Base-by-base conservation (phyloP, 1,284 basidiomycete genomes). In the Binderoboletus segoi region DNA sequence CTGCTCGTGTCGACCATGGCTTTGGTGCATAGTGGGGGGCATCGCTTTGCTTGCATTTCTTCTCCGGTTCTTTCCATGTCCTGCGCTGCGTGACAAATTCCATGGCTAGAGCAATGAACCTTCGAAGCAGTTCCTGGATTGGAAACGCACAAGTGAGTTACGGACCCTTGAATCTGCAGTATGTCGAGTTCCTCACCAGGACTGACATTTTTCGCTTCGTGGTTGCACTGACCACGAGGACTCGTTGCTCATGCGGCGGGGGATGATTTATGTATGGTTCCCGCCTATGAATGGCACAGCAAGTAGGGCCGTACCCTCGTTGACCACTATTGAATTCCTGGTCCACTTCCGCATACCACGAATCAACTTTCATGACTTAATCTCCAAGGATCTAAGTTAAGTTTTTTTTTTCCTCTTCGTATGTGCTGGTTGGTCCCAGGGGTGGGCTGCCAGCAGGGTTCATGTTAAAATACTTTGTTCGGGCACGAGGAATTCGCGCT, bases 141-240 rank as follows among this genome's bases (percentile, higher is more conserved):
- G 46, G 44, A 38, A 38, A 20, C 35, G 42, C 18, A 24, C 43
- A 35, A 53, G 54, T 68, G 53, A 68, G 68, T 44, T 45, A 59
- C 48, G 35, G 45, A 23, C 46, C 41, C 16, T 51, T 49, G 48
- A 42, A 37, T 48, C 53, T 45, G 16, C 51, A 57, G 44, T 60
- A 53, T 32, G 44, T 62, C 43, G 52, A 64, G 48, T 47, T 35
- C 48, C 67, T 69, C 51, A 69, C 67, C 67, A 71, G 53, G 57
- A 69, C 62, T 32, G 67, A 51, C 70, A 69, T 69, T 35, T 53
- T 58, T 62, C 35, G 46, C 53, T 67, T 60, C 60, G 60, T 55
- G 57, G 52, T 63, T 64, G 60, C 38, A 51, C 55, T 56, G 37
- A 54, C 68, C 70, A 72, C 68, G 67, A 67, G 67, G 65, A 57